Conservation (phyloP, 441 rosid species). For the Pelargonium citronellum region DNA sequence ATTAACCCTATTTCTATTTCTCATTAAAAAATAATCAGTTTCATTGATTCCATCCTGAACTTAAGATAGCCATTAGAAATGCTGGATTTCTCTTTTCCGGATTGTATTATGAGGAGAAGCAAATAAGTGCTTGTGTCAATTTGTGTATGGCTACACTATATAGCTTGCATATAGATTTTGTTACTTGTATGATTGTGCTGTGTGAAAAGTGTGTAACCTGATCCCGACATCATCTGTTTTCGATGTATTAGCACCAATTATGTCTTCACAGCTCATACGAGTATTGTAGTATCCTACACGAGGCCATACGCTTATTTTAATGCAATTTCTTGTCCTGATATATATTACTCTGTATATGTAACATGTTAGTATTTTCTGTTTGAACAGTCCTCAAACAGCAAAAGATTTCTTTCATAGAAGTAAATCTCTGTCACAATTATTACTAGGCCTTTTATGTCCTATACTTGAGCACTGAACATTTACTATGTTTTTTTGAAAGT, state of each 20-base stretch:
- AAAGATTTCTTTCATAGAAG: not conserved
- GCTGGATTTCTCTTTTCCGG: not conserved
- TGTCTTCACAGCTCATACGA: not conserved
- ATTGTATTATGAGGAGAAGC: not conserved
- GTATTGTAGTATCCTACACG: not conserved
- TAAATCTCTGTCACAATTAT: not conserved
- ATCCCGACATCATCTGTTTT: not conserved
- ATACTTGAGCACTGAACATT: not conserved
- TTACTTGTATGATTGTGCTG: not conserved
- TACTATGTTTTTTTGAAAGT: not conserved
- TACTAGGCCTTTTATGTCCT: not conserved
- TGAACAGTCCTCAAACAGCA: not conserved
- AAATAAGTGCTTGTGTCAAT: not conserved
- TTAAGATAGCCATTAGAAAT: no score
- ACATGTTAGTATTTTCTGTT: not conserved
- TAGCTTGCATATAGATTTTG: not conserved
- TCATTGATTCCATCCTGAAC: no score
- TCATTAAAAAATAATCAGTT: no score
- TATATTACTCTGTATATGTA: not conserved
- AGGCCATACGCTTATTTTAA: not conserved
- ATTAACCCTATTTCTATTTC: no score
- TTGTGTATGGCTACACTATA: not conserved
- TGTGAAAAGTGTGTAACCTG: not conserved
- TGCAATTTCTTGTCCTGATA: not conserved
- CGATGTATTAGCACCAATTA: not conserved